Evolutionary conservation across 441 rosid genomes (phyloP).

Genomic region (Euphorbia schlechtendalii): DNA sequence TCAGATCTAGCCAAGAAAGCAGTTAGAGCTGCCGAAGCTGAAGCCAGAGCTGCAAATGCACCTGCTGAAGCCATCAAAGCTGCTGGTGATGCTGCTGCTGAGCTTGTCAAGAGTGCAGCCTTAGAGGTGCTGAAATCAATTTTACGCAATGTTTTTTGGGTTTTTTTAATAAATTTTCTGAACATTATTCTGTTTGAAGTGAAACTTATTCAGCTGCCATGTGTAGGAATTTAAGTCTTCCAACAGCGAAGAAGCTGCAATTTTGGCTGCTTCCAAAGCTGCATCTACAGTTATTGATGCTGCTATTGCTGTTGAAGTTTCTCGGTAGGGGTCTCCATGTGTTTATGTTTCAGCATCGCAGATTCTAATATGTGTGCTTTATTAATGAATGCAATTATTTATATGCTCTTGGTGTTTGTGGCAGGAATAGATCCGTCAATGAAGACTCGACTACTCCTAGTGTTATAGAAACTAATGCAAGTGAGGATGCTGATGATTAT

Average conservation of each 20-base stretch:
- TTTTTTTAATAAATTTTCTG: background rate
- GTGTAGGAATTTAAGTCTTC: constrained; percentile 60
- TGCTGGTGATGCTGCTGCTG: constrained; percentile 95
- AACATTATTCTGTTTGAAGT: constrained; percentile 12
- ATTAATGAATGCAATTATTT: constrained; percentile 19
- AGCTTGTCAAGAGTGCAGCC: constrained; percentile 88
- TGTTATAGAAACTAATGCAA: constrained; percentile 32
- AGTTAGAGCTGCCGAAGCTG: constrained; percentile 90
- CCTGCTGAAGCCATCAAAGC: constrained; percentile 86
- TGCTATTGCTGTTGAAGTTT: constrained; percentile 66
- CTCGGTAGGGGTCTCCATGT: constrained; percentile 45
- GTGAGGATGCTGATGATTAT: constrained; percentile 56
- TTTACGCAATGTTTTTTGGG: background rate
- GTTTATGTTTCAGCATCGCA: background rate
- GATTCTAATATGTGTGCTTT: background rate
- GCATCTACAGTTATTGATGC: constrained; percentile 95
- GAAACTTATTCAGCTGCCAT: constrained; percentile 1
- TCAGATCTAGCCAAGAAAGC: constrained; percentile 75
- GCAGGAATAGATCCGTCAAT: constrained; percentile 43
- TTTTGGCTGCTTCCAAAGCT: constrained; percentile 83
- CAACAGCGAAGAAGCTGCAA: constrained; percentile 83
- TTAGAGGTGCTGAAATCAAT: constrained; percentile 43
- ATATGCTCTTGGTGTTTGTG: constrained; percentile 24
- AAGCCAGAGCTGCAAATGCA: constrained; percentile 88
- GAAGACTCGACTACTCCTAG: constrained; percentile 38